Conservation (phyloP, 2,329 filamentous ascomycete genomes). For the Hymenoscyphus repandus region DNA sequence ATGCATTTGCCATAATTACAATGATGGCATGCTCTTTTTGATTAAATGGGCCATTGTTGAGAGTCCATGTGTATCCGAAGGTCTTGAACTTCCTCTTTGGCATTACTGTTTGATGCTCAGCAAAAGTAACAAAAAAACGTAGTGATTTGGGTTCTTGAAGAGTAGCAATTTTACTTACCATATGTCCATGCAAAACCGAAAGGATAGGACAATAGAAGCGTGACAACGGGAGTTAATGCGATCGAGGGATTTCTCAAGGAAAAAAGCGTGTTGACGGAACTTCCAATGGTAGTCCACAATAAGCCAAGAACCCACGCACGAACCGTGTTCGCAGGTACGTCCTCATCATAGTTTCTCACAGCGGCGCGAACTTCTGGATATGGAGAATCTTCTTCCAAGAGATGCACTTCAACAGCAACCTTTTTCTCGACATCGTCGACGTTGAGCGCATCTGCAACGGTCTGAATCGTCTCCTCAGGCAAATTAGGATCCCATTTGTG, state of each 20-base stretch:
- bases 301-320: conserved; percentile 58
- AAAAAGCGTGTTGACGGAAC: conserved; percentile 14
- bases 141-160: not conserved
- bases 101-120: not conserved
- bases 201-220: conserved; percentile 4
- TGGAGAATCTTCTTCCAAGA: conserved; percentile 16
- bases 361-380: conserved; percentile 39
- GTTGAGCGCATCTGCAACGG: conserved; percentile 6
- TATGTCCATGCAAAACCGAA: conserved; percentile 11
- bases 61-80: conserved; percentile 47
- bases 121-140: not conserved
- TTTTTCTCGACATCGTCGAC: conserved; percentile 12
- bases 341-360: conserved; percentile 59
- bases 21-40: conserved; percentile 65
- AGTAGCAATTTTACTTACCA: not conserved
- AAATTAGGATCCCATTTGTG: conserved; percentile 17
- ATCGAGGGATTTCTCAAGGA: conserved; percentile 16
- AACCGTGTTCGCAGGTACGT: conserved; percentile 59
- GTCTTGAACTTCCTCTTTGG: conserved; percentile 30
- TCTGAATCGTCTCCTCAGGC: conserved; percentile 1
- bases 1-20: conserved; percentile 46
- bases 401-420: conserved; percentile 2
- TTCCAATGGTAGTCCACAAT: conserved; percentile 27
- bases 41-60: conserved; percentile 64
- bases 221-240: conserved; percentile 13